A percentile compares a stretch with the other conserved stretches of the same genome.
Evolutionary conservation across 2,329 filamentous ascomycete genomes (phyloP).

Genomic region (Blastomyces parvus): DNA sequence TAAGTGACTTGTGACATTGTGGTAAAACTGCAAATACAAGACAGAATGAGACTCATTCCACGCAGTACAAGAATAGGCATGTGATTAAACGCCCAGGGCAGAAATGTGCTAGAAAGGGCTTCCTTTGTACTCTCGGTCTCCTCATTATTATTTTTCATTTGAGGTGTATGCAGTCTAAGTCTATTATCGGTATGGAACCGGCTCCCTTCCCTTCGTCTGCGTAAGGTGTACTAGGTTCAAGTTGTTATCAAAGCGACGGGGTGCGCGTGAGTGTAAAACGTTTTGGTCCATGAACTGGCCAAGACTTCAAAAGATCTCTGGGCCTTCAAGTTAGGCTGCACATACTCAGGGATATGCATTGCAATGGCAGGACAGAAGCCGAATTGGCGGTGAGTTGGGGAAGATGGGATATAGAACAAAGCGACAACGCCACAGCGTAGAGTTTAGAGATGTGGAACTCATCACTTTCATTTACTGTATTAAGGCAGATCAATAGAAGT

Average conservation of each 20-base stretch:
- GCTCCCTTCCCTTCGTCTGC: not conserved
- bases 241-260: not conserved
- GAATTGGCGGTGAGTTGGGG: not conserved
- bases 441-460: not conserved
- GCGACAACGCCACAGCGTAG: not conserved
- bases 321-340: not conserved
- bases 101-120: no score
- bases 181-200: no score
- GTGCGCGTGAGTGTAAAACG: not conserved
- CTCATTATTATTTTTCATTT: no score
- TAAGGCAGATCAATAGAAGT: not conserved
- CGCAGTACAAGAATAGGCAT: no score
- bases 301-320: not conserved
- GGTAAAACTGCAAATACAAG: no score
- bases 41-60: no score
- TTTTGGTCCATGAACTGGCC: not conserved
- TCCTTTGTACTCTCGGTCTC: no score
- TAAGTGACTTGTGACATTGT: no score
- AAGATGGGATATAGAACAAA: not conserved
- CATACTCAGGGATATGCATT: not conserved
- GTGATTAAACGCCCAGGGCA: no score
- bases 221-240: not conserved
- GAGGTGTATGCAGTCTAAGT: no score
- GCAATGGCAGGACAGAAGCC: not conserved
- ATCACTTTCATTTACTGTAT: not conserved